Evolutionary conservation across 2,329 filamentous ascomycete species (phyloP).

Genomic region (Tolypocladium pustulatum): DNA sequence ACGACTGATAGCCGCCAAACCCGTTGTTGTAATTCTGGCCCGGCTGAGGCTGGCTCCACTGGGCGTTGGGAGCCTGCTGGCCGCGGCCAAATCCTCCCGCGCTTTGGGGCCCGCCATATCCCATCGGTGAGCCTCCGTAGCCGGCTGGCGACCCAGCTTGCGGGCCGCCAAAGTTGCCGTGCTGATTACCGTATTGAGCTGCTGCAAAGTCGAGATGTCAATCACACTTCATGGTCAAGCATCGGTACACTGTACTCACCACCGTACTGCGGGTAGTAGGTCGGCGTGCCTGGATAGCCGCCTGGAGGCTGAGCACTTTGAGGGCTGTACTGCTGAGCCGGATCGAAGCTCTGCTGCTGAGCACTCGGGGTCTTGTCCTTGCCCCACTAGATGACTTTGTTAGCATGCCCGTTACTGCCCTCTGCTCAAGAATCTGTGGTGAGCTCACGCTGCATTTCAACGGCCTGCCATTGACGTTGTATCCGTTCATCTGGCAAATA

Average conservation of each 20-base stretch:
- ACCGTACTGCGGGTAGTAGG: constrained; percentile 91
- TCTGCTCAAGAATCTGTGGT: background rate
- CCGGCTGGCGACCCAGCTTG: constrained; percentile 51
- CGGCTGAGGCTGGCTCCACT: constrained; percentile 42
- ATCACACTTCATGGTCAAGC: constrained; percentile 14
- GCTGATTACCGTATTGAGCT: constrained; percentile 54
- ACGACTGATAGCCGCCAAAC: constrained; percentile 54
- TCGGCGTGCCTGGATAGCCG: constrained; percentile 68
- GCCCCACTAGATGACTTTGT: constrained; percentile 63
- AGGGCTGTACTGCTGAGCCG: constrained; percentile 59
- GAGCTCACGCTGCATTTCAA: constrained; percentile 94
- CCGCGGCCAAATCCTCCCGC: constrained; percentile 80
- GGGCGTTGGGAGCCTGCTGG: constrained; percentile 45
- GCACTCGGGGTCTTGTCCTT: constrained; percentile 89
- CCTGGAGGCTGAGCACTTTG: constrained; percentile 63
- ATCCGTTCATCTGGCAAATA: constrained; percentile 95
- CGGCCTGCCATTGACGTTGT: constrained; percentile 93
- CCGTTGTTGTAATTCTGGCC: constrained; percentile 50
- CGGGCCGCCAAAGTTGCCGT: constrained; percentile 54
- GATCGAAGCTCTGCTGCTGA: constrained; percentile 57
- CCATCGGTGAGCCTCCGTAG: constrained; percentile 58
- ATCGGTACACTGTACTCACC: constrained; percentile 39
- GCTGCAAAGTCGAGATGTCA: constrained; percentile 5
- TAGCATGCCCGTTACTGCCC: constrained; percentile 10
- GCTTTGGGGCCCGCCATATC: constrained; percentile 61